phyloP scores from a whole-genome alignment of 2,329 filamentous ascomycete genomes.

The Xylariaceae sp. region DNA sequence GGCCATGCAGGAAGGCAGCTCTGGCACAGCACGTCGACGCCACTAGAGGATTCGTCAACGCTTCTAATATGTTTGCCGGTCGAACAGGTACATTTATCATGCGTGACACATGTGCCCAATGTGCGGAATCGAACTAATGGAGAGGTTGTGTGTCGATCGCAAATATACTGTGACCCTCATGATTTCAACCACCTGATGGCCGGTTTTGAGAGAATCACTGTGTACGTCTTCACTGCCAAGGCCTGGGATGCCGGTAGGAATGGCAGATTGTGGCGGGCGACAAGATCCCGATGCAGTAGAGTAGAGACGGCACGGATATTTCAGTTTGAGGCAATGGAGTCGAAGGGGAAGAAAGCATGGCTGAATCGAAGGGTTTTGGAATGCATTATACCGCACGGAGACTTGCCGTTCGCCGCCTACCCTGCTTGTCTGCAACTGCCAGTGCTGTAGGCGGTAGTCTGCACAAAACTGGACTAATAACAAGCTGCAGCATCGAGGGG shows the following conservation, averaged over 20 bases:
- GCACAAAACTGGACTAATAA: slow-evolving; percentile 9
- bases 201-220: neutral
- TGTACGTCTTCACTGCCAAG: slow-evolving; percentile 2
- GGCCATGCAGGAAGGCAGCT: slow-evolving; percentile 12
- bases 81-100: slow-evolving; percentile 10
- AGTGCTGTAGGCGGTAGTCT: neutral
- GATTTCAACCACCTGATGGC: neutral
- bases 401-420: slow-evolving; percentile 19
- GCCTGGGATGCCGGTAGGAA: slow-evolving; percentile 6
- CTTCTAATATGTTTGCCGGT: slow-evolving; percentile 9
- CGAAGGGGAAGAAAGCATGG: slow-evolving; percentile 36
- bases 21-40: slow-evolving; percentile 17
- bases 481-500: slow-evolving; percentile 21
- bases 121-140: slow-evolving; percentile 10
- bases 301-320: slow-evolving; percentile 41
- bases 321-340: slow-evolving; percentile 32
- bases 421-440: slow-evolving; percentile 11
- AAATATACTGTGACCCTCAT: slow-evolving; percentile 1
- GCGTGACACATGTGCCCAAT: slow-evolving; percentile 9
- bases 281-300: slow-evolving; percentile 30
- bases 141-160: slow-evolving; percentile 15
- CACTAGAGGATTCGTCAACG: slow-evolving; percentile 14
- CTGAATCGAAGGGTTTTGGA: slow-evolving; percentile 39
- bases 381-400: slow-evolving; percentile 34
- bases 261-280: slow-evolving; percentile 19